Evolutionary conservation across 225 moss, liverwort and hornwort genomes (phyloP), one percentile per base, ranked within the genome.

Genomic region (Sphagnum contortum): DNA sequence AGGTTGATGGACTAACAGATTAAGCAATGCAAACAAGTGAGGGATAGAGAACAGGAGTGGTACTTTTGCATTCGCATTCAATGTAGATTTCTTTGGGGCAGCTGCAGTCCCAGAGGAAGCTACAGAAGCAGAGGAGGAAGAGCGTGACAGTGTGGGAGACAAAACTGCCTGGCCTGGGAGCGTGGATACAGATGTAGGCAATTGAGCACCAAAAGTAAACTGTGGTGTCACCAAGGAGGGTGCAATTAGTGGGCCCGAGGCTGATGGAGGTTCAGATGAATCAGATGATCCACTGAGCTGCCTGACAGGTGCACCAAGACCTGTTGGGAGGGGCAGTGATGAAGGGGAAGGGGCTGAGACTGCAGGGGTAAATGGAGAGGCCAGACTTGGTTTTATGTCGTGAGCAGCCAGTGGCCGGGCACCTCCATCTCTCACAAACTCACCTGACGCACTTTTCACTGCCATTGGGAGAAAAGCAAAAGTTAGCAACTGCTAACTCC

Each of bases 61-160:
- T 55, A 94, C 94, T 87, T 94, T 89, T 2, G 87, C 87, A 79
- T 86, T 80, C 44, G 78, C 71, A 70, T 89, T 91, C 59, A 91
- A 67, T 0, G 80, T 66, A 45, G 87, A 83, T 54, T 86, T 91
- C 58, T 89, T 86, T 8, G 80, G 66, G 57, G 74, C 68, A 49
- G 60, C 29, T 29, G 29, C 73, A 61, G 82, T 76, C 65, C 29
- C 29, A 29, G 82, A 29, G 29, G 29, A 72, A 63, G 81, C 77
- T 57, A 78, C 80, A 64, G 87, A 82, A 62, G 77, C 87, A 72
- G 88, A 74, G 61, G 70, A 87, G 51, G 87, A 90, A 46, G 82
- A 72, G 48, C 64, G 79, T 14, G 75, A 81, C 13, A 82, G 62
- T 9, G 69, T 54, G 13, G 75, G 69, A 64, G 74, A 82, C 53